A percentile compares a stretch with the other conserved stretches of the same genome.
These are phyloP conservation scores for Epichloe uncinata DNA, from an alignment of 2,329 filamentous ascomycete species.

Conservation along the genomic window DNA sequence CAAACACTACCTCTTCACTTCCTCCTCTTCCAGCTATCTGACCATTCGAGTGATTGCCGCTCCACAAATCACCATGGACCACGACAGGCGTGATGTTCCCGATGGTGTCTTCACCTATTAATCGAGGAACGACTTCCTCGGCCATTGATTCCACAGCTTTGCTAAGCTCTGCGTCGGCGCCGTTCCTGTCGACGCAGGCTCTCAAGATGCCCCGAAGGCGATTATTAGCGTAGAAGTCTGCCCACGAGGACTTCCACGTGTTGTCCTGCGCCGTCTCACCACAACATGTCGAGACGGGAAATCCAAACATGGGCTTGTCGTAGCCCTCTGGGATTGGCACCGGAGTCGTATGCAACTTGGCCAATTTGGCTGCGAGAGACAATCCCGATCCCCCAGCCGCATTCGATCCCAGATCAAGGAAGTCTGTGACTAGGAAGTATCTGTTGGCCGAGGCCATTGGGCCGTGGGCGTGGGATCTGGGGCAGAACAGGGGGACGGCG, in stretches of 20 bases:
- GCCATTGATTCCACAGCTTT: slow-evolving; percentile 52
- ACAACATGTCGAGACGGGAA: slow-evolving; percentile 75
- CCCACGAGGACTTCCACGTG: slow-evolving; percentile 58
- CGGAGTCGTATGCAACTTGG: slow-evolving; percentile 62
- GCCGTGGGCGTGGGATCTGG: slow-evolving; percentile 62
- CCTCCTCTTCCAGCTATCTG: slow-evolving; percentile 41
- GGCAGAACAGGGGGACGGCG: slow-evolving; percentile 63
- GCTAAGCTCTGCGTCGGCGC: slow-evolving; percentile 47
- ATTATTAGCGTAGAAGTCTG: slow-evolving; percentile 72
- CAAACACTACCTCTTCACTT: slow-evolving; percentile 66
- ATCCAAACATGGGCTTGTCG: slow-evolving; percentile 58
- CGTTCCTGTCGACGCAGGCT: slow-evolving; percentile 46
- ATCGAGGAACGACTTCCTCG: slow-evolving; percentile 52
- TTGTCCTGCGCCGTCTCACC: slow-evolving; percentile 78
- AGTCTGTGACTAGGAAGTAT: slow-evolving; percentile 61
- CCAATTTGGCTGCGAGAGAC: slow-evolving; percentile 63
- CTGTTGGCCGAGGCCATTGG: slow-evolving; percentile 34
- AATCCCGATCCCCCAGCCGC: slow-evolving; percentile 31
- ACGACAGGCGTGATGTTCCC: slow-evolving; percentile 58
- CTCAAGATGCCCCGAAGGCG: slow-evolving; percentile 53
- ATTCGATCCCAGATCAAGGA: slow-evolving; percentile 49
- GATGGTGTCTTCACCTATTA: slow-evolving; percentile 58
- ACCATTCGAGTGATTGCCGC: slow-evolving; percentile 63
- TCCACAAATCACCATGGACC: slow-evolving; percentile 89
- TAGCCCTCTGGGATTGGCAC: slow-evolving; percentile 51